Evolutionary conservation across 176 grass and related monocot genomes (phyloP).

Genomic region (Tuctoria greenei): DNA sequence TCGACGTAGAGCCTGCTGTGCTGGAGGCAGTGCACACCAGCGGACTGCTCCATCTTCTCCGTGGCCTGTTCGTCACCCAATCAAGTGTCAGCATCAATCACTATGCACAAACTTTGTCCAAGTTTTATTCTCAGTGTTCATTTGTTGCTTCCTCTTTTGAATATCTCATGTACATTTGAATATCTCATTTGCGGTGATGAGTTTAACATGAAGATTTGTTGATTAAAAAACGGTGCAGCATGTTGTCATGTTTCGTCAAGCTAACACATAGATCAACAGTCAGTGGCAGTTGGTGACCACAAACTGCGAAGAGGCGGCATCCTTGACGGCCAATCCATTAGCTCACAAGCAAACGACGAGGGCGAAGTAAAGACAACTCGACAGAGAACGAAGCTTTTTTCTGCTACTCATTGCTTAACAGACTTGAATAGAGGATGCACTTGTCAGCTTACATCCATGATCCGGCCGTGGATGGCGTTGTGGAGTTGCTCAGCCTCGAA

Average conservation of each 20-base stretch:
- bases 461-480: constrained; percentile 46
- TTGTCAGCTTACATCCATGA: constrained; percentile 44
- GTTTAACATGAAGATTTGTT: constrained; percentile 7
- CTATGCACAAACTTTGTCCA: not conserved
- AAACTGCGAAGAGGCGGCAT: constrained; percentile 5
- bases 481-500: constrained; percentile 68
- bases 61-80: constrained; percentile 29
- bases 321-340: constrained; percentile 39
- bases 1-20: constrained; percentile 66
- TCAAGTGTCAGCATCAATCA: not conserved
- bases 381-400: not conserved
- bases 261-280: not conserved
- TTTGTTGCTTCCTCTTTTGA: not conserved
- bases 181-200: not conserved
- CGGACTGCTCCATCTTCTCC: constrained; percentile 55
- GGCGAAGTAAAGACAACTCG: constrained; percentile 35
- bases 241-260: constrained; percentile 15
- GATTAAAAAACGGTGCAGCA: not conserved
- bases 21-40: constrained; percentile 38
- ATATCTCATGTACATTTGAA: not conserved
- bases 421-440: not conserved
- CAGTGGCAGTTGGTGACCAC: constrained; percentile 44
- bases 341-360: constrained; percentile 46
- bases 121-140: not conserved
- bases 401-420: not conserved